Percentiles rank a stretch among this genome's conserved stretches.
These are phyloP conservation scores for Solanum habrochaites DNA, from an alignment of 257 asterid genomes.

Conservation along the genomic window DNA sequence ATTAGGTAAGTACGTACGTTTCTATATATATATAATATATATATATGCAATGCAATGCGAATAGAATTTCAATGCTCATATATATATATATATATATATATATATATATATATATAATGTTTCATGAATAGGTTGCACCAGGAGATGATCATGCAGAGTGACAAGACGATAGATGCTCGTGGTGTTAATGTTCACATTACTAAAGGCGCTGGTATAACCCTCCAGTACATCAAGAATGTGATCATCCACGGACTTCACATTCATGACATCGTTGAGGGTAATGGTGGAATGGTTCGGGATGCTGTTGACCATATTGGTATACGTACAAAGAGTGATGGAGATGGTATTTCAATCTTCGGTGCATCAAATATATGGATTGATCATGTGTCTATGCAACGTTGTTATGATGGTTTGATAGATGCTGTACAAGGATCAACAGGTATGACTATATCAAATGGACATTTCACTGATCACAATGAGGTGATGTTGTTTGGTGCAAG, in stretches of 20 bases:
- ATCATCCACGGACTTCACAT: constrained; percentile 45
- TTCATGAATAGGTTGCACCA: constrained; percentile 19
- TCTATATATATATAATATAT: too few relatives aligned
- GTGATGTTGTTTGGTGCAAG: constrained; percentile 53
- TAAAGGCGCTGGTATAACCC: constrained; percentile 39
- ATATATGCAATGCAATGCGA: background rate
- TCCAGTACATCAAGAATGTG: constrained; percentile 35
- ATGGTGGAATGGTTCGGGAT: constrained; percentile 46
- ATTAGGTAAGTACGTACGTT: constrained; percentile 4
- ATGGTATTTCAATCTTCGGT: constrained; percentile 46
- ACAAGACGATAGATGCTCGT: constrained; percentile 67
- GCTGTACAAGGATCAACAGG: constrained; percentile 43
- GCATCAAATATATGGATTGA: constrained; percentile 55
- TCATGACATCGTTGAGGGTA: constrained; percentile 19
- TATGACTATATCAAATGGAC: constrained; percentile 47
- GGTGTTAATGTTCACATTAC: constrained; percentile 43
- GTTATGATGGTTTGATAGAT: constrained; percentile 46
- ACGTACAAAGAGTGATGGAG: constrained; percentile 47
- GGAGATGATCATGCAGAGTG: constrained; percentile 39
- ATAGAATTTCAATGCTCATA: background rate
- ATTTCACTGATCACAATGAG: constrained; percentile 59
- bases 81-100: too few relatives aligned
- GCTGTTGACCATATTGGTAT: constrained; percentile 33
- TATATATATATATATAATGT: too few relatives aligned
- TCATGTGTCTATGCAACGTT: constrained; percentile 40